phyloP scores from a whole-genome alignment of 2,329 filamentous ascomycete species.

The Nigrospora sphaerica region DNA sequence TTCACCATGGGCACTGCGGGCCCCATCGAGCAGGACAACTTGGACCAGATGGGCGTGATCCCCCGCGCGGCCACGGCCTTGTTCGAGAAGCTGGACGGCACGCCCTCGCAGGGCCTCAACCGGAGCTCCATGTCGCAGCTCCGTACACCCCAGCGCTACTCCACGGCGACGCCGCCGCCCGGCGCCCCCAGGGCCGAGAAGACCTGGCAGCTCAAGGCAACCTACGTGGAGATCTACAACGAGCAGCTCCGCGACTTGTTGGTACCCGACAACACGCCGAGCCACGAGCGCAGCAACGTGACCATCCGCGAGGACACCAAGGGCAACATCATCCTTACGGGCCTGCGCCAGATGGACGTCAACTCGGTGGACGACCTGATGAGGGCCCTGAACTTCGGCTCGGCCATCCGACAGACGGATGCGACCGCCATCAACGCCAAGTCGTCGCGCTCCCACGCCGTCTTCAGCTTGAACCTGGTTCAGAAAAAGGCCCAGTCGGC shows the following conservation, averaged over 20 bases:
- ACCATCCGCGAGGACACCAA: slow-evolving; percentile 91
- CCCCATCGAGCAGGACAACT: slow-evolving; percentile 65
- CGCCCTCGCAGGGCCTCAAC: slow-evolving; percentile 32
- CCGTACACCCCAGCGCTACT: slow-evolving; percentile 73
- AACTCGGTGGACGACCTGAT: slow-evolving; percentile 89
- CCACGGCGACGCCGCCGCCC: slow-evolving; percentile 39
- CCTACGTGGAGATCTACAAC: slow-evolving; percentile 97
- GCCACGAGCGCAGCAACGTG: slow-evolving; percentile 68
- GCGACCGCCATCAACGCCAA: slow-evolving; percentile 96
- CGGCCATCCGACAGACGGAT: slow-evolving; percentile 90
- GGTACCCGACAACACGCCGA: slow-evolving; percentile 64
- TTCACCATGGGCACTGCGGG: slow-evolving; percentile 98
- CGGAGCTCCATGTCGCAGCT: slow-evolving; percentile 70
- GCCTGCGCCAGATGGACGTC: slow-evolving; percentile 79
- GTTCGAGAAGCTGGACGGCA: slow-evolving; percentile 76
- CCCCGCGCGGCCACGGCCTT: slow-evolving; percentile 80
- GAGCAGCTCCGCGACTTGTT: slow-evolving; percentile 89
- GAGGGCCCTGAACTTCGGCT: slow-evolving; percentile 84
- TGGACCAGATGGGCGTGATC: slow-evolving; percentile 81
- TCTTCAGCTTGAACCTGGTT: slow-evolving; percentile 90
- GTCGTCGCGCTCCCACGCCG: slow-evolving; percentile 93
- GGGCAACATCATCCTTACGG: slow-evolving; percentile 89
- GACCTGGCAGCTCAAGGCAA: slow-evolving; percentile 87
- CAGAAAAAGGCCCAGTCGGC: slow-evolving; percentile 64
- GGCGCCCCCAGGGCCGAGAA: slow-evolving; percentile 47